Conservation (phyloP, 805 yeast species). For the Yamadazyma sp. region DNA sequence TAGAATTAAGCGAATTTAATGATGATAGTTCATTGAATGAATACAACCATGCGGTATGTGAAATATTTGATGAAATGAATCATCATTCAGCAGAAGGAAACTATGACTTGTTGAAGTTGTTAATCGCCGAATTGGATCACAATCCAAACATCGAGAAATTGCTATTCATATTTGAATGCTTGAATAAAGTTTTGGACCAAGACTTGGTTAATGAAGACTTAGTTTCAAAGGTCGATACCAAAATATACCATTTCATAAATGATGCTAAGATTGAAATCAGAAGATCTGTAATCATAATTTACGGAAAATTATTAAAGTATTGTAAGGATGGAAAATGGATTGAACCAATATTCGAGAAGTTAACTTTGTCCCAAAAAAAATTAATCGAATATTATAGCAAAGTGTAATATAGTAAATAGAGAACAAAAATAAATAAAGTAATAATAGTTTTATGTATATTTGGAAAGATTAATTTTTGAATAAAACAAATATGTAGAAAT, state of each 20-base stretch:
- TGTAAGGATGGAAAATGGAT: constrained; percentile 1
- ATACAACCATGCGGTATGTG: constrained; percentile 13
- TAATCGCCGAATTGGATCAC: neutral
- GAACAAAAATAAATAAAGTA: neutral
- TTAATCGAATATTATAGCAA: constrained; percentile 46
- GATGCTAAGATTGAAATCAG: constrained; percentile 36
- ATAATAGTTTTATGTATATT: neutral
- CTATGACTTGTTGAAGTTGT: neutral
- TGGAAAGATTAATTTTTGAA: neutral
- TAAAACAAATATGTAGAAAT: constrained; percentile 2
- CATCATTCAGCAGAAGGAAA: neutral
- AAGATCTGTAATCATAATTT: constrained; percentile 33
- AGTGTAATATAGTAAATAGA: constrained; percentile 2
- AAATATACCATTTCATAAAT: constrained; percentile 22
- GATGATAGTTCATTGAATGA: constrained; percentile 17
- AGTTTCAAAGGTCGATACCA: neutral
- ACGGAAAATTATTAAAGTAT: constrained; percentile 31
- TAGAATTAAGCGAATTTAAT: constrained; percentile 13
- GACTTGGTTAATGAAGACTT: constrained; percentile 1
- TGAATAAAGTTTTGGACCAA: constrained; percentile 1
- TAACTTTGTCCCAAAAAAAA: constrained; percentile 42
- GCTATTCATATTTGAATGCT: constrained; percentile 3
- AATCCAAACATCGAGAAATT: neutral
- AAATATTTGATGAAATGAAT: constrained; percentile 13
- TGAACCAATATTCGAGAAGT: constrained; percentile 31